A percentile compares a stretch with the other conserved stretches of the same genome.
Evolutionary conservation across 2,329 filamentous ascomycete species (phyloP).

Genomic region (Fusarium sulawesiense): DNA sequence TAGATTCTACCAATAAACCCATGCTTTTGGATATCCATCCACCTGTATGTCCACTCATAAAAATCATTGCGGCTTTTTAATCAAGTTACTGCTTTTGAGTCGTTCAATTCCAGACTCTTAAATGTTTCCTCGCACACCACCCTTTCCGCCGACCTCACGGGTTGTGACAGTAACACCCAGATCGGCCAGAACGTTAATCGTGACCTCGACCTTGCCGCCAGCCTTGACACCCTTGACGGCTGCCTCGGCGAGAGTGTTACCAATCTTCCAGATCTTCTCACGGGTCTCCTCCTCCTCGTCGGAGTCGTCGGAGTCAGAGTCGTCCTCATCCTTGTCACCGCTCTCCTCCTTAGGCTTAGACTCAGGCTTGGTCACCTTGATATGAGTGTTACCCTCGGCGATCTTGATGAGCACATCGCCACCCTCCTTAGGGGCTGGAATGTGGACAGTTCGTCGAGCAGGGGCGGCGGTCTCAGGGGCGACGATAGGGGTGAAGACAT

Average conservation of each 20-base stretch:
- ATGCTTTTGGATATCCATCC: constrained; percentile 42
- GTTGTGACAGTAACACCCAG: constrained; percentile 82
- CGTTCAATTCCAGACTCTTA: constrained; percentile 40
- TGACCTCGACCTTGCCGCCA: constrained; percentile 91
- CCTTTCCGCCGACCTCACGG: constrained; percentile 88
- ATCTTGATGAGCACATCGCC: constrained; percentile 91
- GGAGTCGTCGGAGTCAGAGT: constrained; percentile 67
- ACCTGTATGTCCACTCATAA: constrained; percentile 36
- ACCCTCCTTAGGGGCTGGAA: constrained; percentile 79
- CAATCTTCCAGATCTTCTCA: constrained; percentile 93
- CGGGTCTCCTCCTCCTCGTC: constrained; percentile 85
- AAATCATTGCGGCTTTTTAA: constrained; percentile 40
- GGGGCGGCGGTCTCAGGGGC: constrained; percentile 89
- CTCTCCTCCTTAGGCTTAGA: constrained; percentile 75
- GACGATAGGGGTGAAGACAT: constrained; percentile 84
- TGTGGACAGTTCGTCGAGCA: constrained; percentile 84
- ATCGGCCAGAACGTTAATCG: constrained; percentile 86
- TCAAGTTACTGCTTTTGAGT: constrained; percentile 26
- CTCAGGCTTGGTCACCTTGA: constrained; percentile 92
- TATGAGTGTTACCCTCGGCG: constrained; percentile 87
- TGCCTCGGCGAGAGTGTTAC: constrained; percentile 84
- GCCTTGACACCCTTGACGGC: constrained; percentile 87
- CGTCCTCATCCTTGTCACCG: constrained; percentile 74
- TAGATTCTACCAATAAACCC: constrained; percentile 45
- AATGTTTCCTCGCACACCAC: constrained; percentile 77